Evolutionary conservation across 2,329 filamentous ascomycete species (phyloP).

Genomic region (Simplicillium sp.): DNA sequence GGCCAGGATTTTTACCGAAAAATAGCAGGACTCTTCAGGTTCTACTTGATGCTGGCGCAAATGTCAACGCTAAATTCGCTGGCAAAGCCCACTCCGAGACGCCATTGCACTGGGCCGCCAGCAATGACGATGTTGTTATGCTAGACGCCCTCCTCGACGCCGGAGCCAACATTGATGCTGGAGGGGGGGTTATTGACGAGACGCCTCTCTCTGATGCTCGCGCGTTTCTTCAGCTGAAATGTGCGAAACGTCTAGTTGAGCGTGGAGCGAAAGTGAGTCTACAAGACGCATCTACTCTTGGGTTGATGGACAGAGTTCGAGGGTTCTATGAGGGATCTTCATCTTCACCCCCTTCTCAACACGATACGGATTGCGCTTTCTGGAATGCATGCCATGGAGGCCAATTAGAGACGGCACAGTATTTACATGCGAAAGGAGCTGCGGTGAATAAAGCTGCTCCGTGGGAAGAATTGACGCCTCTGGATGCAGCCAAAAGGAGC

Average conservation of each 20-base stretch:
- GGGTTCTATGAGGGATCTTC: conserved; percentile 1
- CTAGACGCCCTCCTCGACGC: conserved; percentile 10
- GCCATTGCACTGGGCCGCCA: conserved; percentile 10
- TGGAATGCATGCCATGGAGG: conserved; percentile 11
- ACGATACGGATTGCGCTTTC: conserved; percentile 5
- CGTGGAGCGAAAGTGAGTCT: conserved; percentile 7
- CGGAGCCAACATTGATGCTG: conserved; percentile 11
- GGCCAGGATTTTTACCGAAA: conserved; percentile 8
- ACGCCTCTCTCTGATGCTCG: conserved; percentile 9
- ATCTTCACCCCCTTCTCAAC: neutral
- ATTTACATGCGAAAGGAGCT: conserved; percentile 4
- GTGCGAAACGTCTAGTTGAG: conserved; percentile 8
- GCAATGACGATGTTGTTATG: conserved; percentile 8
- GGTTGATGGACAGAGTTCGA: conserved; percentile 5
- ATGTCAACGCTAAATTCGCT: conserved; percentile 8
- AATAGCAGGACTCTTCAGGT: conserved; percentile 1
- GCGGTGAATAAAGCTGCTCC: conserved; percentile 6
- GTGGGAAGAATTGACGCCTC: conserved; percentile 44
- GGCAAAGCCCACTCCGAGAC: conserved; percentile 8
- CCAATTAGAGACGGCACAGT: conserved; percentile 7
- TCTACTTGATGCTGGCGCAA: conserved; percentile 6
- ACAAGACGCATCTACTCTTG: conserved; percentile 9
- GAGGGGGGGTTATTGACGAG: conserved; percentile 9
- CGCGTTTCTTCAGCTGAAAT: conserved; percentile 9
- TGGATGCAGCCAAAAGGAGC: conserved; percentile 5